Conservation (phyloP, 129 eudicot genomes). For the Smallanthus sonchifolius region DNA sequence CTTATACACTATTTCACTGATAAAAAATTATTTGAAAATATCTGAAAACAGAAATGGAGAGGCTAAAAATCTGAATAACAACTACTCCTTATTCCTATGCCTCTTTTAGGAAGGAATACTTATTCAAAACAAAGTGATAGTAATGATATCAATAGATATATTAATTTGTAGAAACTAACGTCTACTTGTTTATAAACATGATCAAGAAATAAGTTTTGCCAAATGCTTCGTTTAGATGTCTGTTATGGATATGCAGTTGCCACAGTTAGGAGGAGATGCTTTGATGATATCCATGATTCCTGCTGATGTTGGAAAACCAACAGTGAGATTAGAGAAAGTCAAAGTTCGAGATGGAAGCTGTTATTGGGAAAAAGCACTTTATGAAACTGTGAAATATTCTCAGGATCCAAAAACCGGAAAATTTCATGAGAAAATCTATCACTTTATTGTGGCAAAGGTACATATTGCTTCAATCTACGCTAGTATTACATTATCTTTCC, state of each 20-base stretch:
- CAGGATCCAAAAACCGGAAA: conserved; percentile 70
- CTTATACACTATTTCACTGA: not conserved
- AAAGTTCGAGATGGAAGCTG: conserved; percentile 68
- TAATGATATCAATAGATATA: not conserved
- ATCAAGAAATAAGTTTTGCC: not conserved
- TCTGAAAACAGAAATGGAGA: not conserved
- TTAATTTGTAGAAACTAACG: not conserved
- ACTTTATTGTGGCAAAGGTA: conserved; percentile 69
- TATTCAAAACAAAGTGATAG: not conserved
- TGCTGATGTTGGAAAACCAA: conserved; percentile 79
- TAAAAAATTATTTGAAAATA: not conserved
- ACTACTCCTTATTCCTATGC: not conserved
- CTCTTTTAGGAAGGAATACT: not conserved
- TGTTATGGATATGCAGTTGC: conserved; percentile 37
- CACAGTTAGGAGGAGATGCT: conserved; percentile 56
- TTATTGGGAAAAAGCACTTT: conserved; percentile 77
- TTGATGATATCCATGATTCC: conserved; percentile 79
- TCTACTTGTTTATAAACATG: not conserved
- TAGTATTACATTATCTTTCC: conserved; percentile 16
- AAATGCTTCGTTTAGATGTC: conserved; percentile 7
- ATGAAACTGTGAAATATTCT: conserved; percentile 67
- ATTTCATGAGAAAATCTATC: conserved; percentile 66
- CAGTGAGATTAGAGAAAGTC: conserved; percentile 65
- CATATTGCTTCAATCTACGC: conserved; percentile 9
- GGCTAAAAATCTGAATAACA: not conserved